A percentile compares a stretch with the other conserved stretches of the same genome.
Evolutionary conservation across 75 land plant genomes (phyloP).

Genomic region (Selaginella moellendorffii): DNA sequence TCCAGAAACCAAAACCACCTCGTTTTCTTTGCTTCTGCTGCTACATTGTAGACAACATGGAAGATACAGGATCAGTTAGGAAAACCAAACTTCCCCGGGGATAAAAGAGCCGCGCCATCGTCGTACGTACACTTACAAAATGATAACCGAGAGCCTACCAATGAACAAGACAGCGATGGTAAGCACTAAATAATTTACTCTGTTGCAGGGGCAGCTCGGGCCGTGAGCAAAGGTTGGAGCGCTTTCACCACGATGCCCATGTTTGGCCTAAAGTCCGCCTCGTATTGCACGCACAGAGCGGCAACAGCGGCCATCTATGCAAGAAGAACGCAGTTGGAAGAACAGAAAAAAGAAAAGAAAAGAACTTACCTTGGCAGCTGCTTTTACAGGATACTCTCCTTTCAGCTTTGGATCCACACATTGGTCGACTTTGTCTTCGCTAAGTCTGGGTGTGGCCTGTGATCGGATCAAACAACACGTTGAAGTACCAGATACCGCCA

Average conservation of each 20-base stretch:
- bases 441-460: conserved; percentile 68
- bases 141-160: neutral
- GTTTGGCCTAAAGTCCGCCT: conserved; percentile 81
- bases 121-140: neutral
- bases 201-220: conserved; percentile 23
- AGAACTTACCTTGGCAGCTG: conserved; percentile 58
- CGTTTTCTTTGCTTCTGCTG: too few species aligned
- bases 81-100: too few species aligned
- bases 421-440: conserved; percentile 64
- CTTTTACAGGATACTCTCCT: conserved; percentile 64
- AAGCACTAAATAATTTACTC: neutral
- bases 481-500: too few species aligned
- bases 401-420: conserved; percentile 62
- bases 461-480: neutral
- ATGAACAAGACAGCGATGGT: neutral
- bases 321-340: neutral
- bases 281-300: conserved; percentile 80
- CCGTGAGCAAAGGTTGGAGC: conserved; percentile 56
- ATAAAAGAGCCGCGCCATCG: neutral
- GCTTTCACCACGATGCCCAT: conserved; percentile 90
- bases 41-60: neutral
- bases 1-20: neutral
- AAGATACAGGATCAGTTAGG: too few species aligned
- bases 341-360: neutral
- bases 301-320: conserved; percentile 76